Evolutionary conservation across 192 early-diverging fungal species (phyloP).

Genomic region (Helicostylum pulchrum): DNA sequence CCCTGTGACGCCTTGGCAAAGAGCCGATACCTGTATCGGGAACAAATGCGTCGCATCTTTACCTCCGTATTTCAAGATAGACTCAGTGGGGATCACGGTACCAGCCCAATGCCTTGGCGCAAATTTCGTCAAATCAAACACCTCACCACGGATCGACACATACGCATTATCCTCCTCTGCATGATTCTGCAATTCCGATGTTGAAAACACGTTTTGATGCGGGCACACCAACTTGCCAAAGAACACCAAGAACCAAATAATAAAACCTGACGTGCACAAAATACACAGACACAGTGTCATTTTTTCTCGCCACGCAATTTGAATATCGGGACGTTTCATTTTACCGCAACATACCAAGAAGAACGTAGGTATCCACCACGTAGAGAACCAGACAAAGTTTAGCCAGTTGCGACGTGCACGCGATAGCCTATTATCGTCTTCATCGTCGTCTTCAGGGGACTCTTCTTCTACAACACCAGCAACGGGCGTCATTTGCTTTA

Average conservation of each 20-base stretch:
- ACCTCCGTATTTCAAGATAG: slow-evolving; percentile 52
- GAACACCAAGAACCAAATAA: slow-evolving; percentile 83
- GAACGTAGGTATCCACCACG: slow-evolving; percentile 81
- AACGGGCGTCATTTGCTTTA: slow-evolving; percentile 20
- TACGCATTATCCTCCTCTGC: slow-evolving; percentile 51
- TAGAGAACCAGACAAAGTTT: slow-evolving; percentile 71
- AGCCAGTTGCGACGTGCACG: slow-evolving; percentile 79
- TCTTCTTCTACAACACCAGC: slow-evolving; percentile 14
- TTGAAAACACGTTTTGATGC: slow-evolving; percentile 68
- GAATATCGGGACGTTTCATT: slow-evolving; percentile 76
- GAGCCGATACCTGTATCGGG: slow-evolving; percentile 69
- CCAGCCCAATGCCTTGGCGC: slow-evolving; percentile 51
- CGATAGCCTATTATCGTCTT: slow-evolving; percentile 42
- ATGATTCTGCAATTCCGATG: slow-evolving; percentile 46
- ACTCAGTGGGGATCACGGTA: slow-evolving; percentile 54
- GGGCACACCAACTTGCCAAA: slow-evolving; percentile 77
- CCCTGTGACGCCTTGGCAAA: slow-evolving; percentile 42
- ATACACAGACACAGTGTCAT: slow-evolving; percentile 88
- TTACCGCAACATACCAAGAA: slow-evolving; percentile 67
- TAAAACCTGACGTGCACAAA: slow-evolving; percentile 67
- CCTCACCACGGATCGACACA: slow-evolving; percentile 73
- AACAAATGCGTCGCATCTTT: slow-evolving; percentile 62
- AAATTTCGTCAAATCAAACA: slow-evolving; percentile 76
- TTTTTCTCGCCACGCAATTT: slow-evolving; percentile 97
- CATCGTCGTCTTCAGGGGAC: slow-evolving; percentile 42